A percentile compares a stretch with the other conserved stretches of the same genome.
These are phyloP conservation scores for Podaxis sp. DNA, from an alignment of 768 basidiomycete genomes.

Conservation along the genomic window DNA sequence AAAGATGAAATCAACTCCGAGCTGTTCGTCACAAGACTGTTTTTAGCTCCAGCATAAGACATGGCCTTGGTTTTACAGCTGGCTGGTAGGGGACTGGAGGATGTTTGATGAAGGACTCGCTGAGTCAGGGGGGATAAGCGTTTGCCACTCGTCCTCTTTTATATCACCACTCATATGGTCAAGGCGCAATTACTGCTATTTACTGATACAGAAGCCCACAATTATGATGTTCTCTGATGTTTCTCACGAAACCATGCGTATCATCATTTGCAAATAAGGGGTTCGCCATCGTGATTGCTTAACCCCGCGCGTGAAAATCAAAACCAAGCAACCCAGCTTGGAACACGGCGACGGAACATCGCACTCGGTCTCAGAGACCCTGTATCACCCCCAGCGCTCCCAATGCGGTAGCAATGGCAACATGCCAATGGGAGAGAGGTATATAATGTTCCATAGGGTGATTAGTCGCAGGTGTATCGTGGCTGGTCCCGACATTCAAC, in stretches of 20 bases:
- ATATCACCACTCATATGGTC: no score
- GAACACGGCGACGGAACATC: background rate
- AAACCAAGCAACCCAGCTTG: background rate
- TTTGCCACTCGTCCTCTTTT: no score
- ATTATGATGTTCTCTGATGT: background rate
- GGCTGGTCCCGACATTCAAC: conserved; percentile 37
- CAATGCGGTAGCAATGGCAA: background rate
- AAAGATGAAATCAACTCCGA: conserved; percentile 3
- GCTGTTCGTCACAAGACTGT: background rate
- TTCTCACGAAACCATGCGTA: background rate
- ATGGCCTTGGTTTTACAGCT: background rate
- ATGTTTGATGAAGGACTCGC: background rate
- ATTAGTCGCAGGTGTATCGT: conserved; percentile 21
- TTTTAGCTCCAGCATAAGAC: background rate
- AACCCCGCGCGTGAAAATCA: background rate
- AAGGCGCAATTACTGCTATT: no score
- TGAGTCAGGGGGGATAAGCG: background rate
- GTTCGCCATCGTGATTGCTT: background rate
- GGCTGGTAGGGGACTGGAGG: background rate
- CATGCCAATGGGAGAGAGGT: background rate
- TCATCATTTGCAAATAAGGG: background rate
- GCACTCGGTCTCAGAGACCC: background rate
- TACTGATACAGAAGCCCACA: no score
- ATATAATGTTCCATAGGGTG: background rate
- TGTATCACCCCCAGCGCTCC: background rate